phyloP scores from a whole-genome alignment of 345 rosid species.

The Acer negundo region DNA sequence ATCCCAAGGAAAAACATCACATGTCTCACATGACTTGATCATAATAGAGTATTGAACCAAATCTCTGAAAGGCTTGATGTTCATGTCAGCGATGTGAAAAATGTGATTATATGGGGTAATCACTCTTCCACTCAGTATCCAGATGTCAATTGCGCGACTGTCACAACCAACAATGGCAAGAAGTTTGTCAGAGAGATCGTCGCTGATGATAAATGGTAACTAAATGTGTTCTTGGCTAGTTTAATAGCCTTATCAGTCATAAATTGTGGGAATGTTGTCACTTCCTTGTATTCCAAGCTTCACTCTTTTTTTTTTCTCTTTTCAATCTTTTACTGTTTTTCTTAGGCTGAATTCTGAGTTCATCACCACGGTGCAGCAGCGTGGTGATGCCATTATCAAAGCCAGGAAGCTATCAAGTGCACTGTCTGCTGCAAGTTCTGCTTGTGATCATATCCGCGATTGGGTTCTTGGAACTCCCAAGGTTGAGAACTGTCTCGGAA shows the following conservation, averaged over 20 bases:
- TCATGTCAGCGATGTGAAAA: constrained; percentile 61
- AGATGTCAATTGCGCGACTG: constrained; percentile 70
- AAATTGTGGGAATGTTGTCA: background rate
- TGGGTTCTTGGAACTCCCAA: constrained; percentile 88
- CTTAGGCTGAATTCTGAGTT: constrained; percentile 60
- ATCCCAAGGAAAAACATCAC: constrained; percentile 76
- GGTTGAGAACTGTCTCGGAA: constrained; percentile 26
- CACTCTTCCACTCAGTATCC: constrained; percentile 96
- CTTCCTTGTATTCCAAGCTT: background rate
- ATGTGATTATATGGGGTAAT: constrained; percentile 81
- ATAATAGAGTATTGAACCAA: constrained; percentile 73
- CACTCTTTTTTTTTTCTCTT: background rate
- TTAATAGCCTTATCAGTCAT: background rate
- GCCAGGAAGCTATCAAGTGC: constrained; percentile 77
- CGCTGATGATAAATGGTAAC: constrained; percentile 61
- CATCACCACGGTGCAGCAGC: constrained; percentile 59
- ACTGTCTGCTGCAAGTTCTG: constrained; percentile 80
- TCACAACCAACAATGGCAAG: constrained; percentile 37
- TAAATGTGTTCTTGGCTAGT: background rate
- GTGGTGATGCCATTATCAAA: constrained; percentile 67
- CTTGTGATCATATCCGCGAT: constrained; percentile 83
- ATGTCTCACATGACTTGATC: constrained; percentile 83
- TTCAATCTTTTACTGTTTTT: background rate
- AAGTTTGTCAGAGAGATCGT: constrained; percentile 48
- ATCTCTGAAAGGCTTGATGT: constrained; percentile 67